Conservation (phyloP, 2,329 filamentous ascomycete species). For the Penicillium sp. region DNA sequence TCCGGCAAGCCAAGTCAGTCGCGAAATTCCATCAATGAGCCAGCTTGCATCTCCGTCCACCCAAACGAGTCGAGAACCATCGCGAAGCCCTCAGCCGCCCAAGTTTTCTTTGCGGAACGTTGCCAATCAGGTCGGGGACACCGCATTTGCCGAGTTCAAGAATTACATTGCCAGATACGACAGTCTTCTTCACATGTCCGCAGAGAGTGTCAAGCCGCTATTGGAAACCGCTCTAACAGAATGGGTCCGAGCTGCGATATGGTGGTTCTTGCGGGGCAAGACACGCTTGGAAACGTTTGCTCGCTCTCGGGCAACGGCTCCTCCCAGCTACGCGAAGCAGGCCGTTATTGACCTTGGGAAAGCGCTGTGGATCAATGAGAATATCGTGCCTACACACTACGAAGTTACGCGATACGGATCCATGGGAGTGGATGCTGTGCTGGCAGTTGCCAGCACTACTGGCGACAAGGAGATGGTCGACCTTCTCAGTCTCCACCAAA, state of each 20-base stretch:
- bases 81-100: conserved; percentile 25
- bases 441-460: conserved; percentile 43
- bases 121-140: conserved; percentile 54
- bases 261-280: conserved; percentile 88
- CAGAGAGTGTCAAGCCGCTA: conserved; percentile 69
- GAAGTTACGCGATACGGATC: conserved; percentile 41
- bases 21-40: conserved; percentile 5
- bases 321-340: conserved; percentile 58
- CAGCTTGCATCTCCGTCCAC: conserved; percentile 15
- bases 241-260: conserved; percentile 70
- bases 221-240: conserved; percentile 62
- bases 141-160: conserved; percentile 69
- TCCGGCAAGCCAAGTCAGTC: conserved; percentile 10
- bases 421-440: conserved; percentile 39
- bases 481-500: conserved; percentile 52
- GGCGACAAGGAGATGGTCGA: conserved; percentile 48
- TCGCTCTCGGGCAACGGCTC: conserved; percentile 55
- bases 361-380: conserved; percentile 70
- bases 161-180: conserved; percentile 69
- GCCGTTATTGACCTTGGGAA: conserved; percentile 85
- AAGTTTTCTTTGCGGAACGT: conserved; percentile 37
- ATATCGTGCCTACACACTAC: conserved; percentile 40
- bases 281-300: conserved; percentile 71
- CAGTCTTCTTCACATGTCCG: conserved; percentile 73
- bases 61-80: conserved; percentile 14